phyloP scores from a whole-genome alignment of 83 land plant species.

The Isoetes engelmannii region DNA sequence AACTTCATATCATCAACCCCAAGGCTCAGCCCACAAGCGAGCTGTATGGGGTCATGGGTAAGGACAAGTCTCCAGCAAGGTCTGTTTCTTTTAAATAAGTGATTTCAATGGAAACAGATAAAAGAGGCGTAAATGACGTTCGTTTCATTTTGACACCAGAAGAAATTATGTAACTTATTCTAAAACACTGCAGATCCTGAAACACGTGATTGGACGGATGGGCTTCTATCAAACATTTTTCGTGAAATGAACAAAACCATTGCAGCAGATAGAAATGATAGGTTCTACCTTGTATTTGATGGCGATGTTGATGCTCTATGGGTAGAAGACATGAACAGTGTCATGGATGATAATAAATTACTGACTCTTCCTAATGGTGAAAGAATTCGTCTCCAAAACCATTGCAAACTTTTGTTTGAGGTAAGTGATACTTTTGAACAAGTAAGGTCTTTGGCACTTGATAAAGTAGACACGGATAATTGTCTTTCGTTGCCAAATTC shows the following conservation, averaged over 20 bases:
- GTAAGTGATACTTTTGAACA: constrained; percentile 2
- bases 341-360: constrained; percentile 42
- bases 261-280: constrained; percentile 17
- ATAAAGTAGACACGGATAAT: background rate
- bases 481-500: no score
- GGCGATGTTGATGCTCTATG: constrained; percentile 43
- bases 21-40: constrained; percentile 43
- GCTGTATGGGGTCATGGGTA: constrained; percentile 39
- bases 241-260: constrained; percentile 39
- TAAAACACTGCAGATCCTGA: constrained; percentile 45
- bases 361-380: constrained; percentile 44
- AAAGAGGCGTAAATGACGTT: no score
- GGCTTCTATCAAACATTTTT: constrained; percentile 31
- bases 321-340: constrained; percentile 47
- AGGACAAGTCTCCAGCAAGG: no score
- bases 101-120: background rate
- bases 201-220: constrained; percentile 44
- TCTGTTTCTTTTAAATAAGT: background rate
- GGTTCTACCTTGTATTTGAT: constrained; percentile 35
- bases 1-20: constrained; percentile 30
- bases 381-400: constrained; percentile 37
- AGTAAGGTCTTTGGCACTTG: background rate
- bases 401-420: constrained; percentile 38
- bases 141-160: no score
- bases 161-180: no score